phyloP scores from a whole-genome alignment of 164 flowering plant species.

The Magnolia officinalis region DNA sequence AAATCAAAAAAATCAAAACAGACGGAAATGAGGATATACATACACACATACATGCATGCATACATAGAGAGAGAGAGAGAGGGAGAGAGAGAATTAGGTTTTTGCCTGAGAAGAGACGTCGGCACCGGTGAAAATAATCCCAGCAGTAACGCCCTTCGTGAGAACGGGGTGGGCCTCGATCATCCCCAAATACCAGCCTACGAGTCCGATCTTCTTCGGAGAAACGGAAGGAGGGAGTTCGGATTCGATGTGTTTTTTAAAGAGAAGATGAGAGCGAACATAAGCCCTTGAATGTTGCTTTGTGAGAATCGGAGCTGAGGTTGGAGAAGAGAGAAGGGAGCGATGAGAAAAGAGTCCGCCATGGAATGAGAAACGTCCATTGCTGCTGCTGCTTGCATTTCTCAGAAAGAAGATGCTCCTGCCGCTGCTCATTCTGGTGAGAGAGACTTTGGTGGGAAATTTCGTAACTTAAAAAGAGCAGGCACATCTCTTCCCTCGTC shows the following conservation, averaged over 20 bases:
- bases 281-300: conserved; percentile 1
- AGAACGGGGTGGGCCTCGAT: conserved; percentile 64
- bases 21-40: neutral
- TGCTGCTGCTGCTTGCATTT: neutral
- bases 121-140: conserved; percentile 72
- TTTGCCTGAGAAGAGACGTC: conserved; percentile 78
- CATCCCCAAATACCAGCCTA: conserved; percentile 74
- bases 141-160: conserved; percentile 70
- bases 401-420: neutral
- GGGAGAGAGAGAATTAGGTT: neutral
- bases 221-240: neutral
- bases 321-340: neutral
- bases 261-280: neutral
- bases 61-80: neutral
- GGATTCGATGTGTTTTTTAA: neutral
- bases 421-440: neutral
- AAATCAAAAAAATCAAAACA: neutral
- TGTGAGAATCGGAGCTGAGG: neutral
- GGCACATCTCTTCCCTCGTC: no score
- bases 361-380: neutral
- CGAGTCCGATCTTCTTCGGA: neutral
- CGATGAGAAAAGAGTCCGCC: neutral
- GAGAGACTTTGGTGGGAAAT: neutral
- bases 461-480: neutral
- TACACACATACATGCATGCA: neutral